These are phyloP conservation scores for Cyphellophora europaea DNA, from an alignment of 2,329 filamentous ascomycete species.

Conservation along the genomic window DNA sequence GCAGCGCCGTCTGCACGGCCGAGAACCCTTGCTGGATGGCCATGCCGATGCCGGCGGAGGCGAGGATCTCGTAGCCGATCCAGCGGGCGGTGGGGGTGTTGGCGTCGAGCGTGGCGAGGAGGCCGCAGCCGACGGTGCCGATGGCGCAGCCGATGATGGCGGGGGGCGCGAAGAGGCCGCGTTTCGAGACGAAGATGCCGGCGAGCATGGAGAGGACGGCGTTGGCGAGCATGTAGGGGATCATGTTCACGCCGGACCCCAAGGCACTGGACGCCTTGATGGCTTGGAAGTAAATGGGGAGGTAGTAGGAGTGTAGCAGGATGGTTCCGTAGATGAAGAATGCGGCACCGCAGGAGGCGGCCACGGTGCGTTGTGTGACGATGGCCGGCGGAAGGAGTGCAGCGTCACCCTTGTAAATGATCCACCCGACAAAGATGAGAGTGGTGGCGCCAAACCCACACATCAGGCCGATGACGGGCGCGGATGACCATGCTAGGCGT, in stretches of 20 bases:
- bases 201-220: conserved; percentile 8
- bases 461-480: conserved; percentile 26
- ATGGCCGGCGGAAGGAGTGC: conserved; percentile 19
- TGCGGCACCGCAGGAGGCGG: conserved; percentile 7
- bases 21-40: conserved; percentile 15
- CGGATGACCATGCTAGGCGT: conserved; percentile 22
- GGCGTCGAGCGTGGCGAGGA: conserved; percentile 17
- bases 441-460: conserved; percentile 21
- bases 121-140: conserved; percentile 15
- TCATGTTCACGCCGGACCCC: conserved; percentile 17
- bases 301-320: conserved; percentile 19
- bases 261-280: conserved; percentile 14
- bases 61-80: conserved; percentile 21
- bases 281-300: conserved; percentile 22
- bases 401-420: conserved; percentile 13
- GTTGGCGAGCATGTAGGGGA: conserved; percentile 17
- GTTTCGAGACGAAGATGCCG: conserved; percentile 15
- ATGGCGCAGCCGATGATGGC: conserved; percentile 18
- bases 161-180: conserved; percentile 18
- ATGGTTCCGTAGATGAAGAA: conserved; percentile 17
- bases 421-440: conserved; percentile 24
- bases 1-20: conserved; percentile 15
- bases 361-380: conserved; percentile 14
- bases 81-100: conserved; percentile 14
- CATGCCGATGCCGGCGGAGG: conserved; percentile 18